Evolutionary conservation across 768 basidiomycete genomes (phyloP), one percentile per base, ranked within the genome.

Genomic region (Collybiopsis confluens): DNA sequence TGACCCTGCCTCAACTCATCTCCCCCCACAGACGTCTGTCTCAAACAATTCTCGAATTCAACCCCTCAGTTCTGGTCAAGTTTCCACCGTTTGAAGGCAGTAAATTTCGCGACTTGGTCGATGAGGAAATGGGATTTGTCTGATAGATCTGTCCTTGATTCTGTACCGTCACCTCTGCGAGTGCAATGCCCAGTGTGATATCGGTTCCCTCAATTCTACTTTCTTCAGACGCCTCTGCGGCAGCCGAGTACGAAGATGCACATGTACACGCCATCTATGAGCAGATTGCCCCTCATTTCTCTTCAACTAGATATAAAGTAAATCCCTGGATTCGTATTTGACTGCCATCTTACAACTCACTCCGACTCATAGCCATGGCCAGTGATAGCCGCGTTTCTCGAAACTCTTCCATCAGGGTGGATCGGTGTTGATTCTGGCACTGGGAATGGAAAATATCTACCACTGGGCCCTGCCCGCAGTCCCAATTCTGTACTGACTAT

Each of bases 361-460:
- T 43, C 41, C 49, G 45, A 54, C 36, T 28, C 49, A 49, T 51
- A 93, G 92, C 91, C 91, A 56, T 96, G 92, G 93, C 93, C 95
- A 4, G 80, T 96, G 56, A 86, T 95, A 44, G 78, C 83, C 15
- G 64, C 70, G 38, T 97, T 96, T 67, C 74, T 97, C 23, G 74
- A 79, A 6, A 80, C 77, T 38, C 65, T 97, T 13, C 80, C 88
- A 13, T 71, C 83, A 18, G 88, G 92, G 23, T 91, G 84, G 73
- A 73, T 97, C 33, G 96, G 96, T 10, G 77, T 99, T 23, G 97
- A 99, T 67, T 89, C 92, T 23, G 97, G 97, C 4, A 92, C 92
- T 23, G 97, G 97, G 1, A 99, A 99, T 61, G 97, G 97, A 42
- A 98, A 99, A 77, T 98, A 98, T 70, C 80, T 98, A 1, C 86